Evolutionary conservation across 2,329 filamentous ascomycete genomes (phyloP), one percentile per base, ranked within the genome.

Genomic region (Hypoxylon sp.): DNA sequence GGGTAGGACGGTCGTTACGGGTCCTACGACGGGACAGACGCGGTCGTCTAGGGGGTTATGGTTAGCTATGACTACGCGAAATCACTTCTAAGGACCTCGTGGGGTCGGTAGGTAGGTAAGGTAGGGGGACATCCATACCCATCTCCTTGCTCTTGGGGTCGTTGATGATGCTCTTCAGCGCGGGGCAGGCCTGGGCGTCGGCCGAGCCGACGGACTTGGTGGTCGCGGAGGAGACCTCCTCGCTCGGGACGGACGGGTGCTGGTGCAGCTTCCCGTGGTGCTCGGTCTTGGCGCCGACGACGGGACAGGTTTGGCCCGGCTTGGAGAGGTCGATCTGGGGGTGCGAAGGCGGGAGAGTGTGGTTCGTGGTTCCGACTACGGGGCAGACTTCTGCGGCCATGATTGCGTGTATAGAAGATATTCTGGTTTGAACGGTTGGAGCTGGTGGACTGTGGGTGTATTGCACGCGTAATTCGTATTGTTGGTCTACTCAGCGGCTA

Each of bases 261-360:
- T 79, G 76, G 74, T 78, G 75, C 9, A 81, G 75, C 70, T 76
- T 73, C 57, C 71, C 58, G 70, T 81, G 79, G 68, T 81, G 79
- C 62, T 81, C 80, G 6, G 80, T 79, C 68, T 77, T 78, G 11
- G 80, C 80, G 48, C 79, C 79, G 26, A 81, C 79, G 48, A 80
- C 74, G 36, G 80, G 80, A 71, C 79, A 81, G 7, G 67, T 77
- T 67, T 80, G 78, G 30, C 79, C 79, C 0, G 79, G 78, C 71
- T 77, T 73, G 28, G 76, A 75, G 46, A 81, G 76, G 70, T 81
- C 79, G 70, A 81, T 69, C 30, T 79, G 74, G 3, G 79, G 78
- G 70, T 80, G 78, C 1, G 76, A 75, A 0, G 79, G 79, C 4
- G 79, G 79, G 0, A 80, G 74, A 5, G 78, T 79, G 54, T 71